Conservation (phyloP, 1,284 basidiomycete species). For the Trametes versicolor region DNA sequence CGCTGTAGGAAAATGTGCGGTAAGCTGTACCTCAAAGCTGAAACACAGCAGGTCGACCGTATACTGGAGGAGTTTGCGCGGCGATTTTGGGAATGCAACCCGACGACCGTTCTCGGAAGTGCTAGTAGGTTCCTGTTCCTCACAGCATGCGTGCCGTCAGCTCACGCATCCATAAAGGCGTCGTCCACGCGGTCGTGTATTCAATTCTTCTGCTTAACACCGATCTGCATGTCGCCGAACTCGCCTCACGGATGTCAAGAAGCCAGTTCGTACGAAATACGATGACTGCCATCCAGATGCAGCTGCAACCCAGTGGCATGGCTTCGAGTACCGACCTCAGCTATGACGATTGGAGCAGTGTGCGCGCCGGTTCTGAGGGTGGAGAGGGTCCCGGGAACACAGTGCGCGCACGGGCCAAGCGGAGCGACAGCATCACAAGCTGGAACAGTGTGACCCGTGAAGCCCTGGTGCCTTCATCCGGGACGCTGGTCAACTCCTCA, state of each 20-base stretch:
- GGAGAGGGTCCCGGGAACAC: slow-evolving; percentile 55
- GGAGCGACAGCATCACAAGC: slow-evolving; percentile 83
- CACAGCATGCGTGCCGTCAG: slow-evolving; percentile 11
- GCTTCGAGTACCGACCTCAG: slow-evolving; percentile 70
- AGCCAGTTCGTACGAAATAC: slow-evolving; percentile 95
- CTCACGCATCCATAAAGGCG: slow-evolving; percentile 58
- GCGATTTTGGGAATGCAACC: slow-evolving; percentile 93
- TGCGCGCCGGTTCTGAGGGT: slow-evolving; percentile 61
- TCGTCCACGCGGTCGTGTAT: slow-evolving; percentile 94
- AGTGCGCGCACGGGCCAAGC: slow-evolving; percentile 63
- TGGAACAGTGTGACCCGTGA: slow-evolving; percentile 77
- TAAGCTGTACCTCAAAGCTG: slow-evolving; percentile 93
- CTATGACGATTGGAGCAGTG: slow-evolving; percentile 71
- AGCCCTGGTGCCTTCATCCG: slow-evolving; percentile 46
- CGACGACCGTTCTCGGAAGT: slow-evolving; percentile 80
- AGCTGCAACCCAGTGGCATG: slow-evolving; percentile 64
- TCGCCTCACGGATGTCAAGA: slow-evolving; percentile 91
- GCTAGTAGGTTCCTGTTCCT: slow-evolving; percentile 65
- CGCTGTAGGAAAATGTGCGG: slow-evolving; percentile 80
- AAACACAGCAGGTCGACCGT: slow-evolving; percentile 98
- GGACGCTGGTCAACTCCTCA: slow-evolving; percentile 43
- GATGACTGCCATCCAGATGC: slow-evolving; percentile 83
- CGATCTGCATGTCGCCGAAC: slow-evolving; percentile 95
- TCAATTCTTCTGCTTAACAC: slow-evolving; percentile 96
- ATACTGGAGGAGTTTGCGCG: slow-evolving; percentile 93